A percentile compares a stretch with the other conserved stretches of the same genome.
Conservation (phyloP, 176 grass and related monocot species). For the Chrysopogon serrulatus region DNA sequence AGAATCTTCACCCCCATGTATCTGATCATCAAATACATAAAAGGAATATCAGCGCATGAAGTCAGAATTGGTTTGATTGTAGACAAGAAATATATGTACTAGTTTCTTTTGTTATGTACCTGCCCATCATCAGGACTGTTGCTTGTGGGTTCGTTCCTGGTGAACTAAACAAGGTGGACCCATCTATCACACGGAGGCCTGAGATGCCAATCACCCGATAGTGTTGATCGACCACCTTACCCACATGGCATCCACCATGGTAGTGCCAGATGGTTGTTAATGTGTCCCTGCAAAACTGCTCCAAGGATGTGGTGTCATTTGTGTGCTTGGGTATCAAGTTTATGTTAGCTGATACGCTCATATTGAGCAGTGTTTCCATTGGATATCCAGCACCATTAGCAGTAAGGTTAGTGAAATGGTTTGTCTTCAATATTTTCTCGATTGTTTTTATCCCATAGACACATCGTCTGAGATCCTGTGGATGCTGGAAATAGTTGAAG, state of each 20-base stretch:
- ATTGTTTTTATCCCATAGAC: conserved; percentile 57
- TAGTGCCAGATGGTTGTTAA: conserved; percentile 90
- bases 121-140: conserved; percentile 83
- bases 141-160: conserved; percentile 88
- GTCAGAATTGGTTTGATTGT: conserved; percentile 18
- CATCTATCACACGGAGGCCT: conserved; percentile 59
- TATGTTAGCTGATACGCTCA: conserved; percentile 68
- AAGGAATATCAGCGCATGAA: conserved; percentile 14
- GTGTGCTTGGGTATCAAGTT: conserved; percentile 86
- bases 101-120: conserved; percentile 30
- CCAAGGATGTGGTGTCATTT: conserved; percentile 59
- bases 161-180: conserved; percentile 50
- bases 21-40: conserved; percentile 29
- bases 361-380: conserved; percentile 64
- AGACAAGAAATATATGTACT: neutral
- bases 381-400: conserved; percentile 19
- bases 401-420: conserved; percentile 45
- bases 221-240: conserved; percentile 60
- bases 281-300: conserved; percentile 83
- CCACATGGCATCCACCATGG: conserved; percentile 79
- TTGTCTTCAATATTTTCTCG: conserved; percentile 53
- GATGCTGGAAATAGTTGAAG: conserved; percentile 85
- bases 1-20: conserved; percentile 89
- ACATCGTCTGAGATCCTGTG: conserved; percentile 58
- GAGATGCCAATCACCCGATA: conserved; percentile 48